Conservation (phyloP, 2,329 filamentous ascomycete species). For the Verticillium isaacii region DNA sequence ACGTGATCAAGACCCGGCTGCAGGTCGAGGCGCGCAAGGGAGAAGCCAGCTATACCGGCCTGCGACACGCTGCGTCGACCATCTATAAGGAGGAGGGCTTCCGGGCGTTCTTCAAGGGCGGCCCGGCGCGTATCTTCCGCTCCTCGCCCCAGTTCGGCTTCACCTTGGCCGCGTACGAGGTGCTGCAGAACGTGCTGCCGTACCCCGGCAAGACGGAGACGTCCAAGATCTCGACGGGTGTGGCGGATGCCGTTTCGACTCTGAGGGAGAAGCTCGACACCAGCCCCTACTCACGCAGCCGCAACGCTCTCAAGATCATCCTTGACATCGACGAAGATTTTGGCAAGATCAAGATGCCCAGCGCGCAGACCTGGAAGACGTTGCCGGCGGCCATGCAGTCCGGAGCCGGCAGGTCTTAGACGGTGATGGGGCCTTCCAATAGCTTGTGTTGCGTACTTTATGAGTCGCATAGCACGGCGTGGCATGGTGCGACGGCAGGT, state of each 20-base stretch:
- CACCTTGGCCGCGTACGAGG: slow-evolving; percentile 91
- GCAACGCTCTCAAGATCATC: slow-evolving; percentile 93
- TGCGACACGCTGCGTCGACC: slow-evolving; percentile 79
- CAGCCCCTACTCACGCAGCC: slow-evolving; percentile 56
- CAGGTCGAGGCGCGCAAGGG: slow-evolving; percentile 98
- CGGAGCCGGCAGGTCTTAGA: background rate
- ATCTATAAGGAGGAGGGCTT: slow-evolving; percentile 91
- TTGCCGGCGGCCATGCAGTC: slow-evolving; percentile 41
- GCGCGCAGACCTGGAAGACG: slow-evolving; percentile 47
- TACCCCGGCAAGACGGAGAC: slow-evolving; percentile 64
- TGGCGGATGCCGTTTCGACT: slow-evolving; percentile 58
- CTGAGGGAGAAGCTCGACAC: slow-evolving; percentile 55
- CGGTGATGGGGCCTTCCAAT: background rate
- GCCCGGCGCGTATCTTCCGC: slow-evolving; percentile 88
- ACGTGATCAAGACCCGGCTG: slow-evolving; percentile 98
- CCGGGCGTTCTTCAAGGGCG: slow-evolving; percentile 97
- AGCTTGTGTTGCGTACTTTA: background rate
- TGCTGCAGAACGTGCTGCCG: slow-evolving; percentile 77
- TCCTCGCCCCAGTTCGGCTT: slow-evolving; percentile 98
- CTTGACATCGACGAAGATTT: slow-evolving; percentile 93
- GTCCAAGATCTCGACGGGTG: slow-evolving; percentile 49
- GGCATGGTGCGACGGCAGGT: background rate
- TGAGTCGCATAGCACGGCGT: background rate
- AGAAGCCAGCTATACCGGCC: slow-evolving; percentile 78
- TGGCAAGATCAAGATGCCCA: slow-evolving; percentile 63